Evolutionary conservation across 257 asterid species (phyloP), one percentile per base, ranked within the genome.

Genomic region (Solanum lycopersicoides): DNA sequence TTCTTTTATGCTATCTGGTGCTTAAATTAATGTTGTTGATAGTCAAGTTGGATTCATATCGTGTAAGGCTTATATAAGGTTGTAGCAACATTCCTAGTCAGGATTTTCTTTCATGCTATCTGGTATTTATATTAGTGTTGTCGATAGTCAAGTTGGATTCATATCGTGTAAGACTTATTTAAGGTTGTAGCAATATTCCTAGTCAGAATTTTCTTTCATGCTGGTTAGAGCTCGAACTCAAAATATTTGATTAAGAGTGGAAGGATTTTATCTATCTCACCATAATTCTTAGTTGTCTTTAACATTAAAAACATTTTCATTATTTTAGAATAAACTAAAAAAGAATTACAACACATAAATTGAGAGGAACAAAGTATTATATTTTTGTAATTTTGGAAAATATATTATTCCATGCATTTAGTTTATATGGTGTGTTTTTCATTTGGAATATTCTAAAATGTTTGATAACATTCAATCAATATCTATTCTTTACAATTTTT

Each of bases 211-310:
- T 13, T 6, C 7, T 28, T 28, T 6, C 6, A 32, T 69, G 21
- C 1, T 50, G 16, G 1, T 32, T 2, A 32, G 3, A 7, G 6
- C 0, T 69, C 42, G 1, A 69, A 30, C 6, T 7, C 0, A 12
- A 69, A 8, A 69, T 1, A 14, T 69, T 1, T 32, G 0, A 32
- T 7, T 3, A 7, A 69, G 4, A 9, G 0, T 69, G 3, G 1
- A 8, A 16, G 3, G 4, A 30, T 7, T 0, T 13, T 15, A 69
- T 69, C n/a, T 35, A 7, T 16, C 42, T 32, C 7, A 2, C 20
- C 12, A 32, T 6, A 32, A 68, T 3, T 65, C 6, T 68, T 7
- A 2, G 15, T 7, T 3, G 12, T 69, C 5, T 4, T 28, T 47
- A 14, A 14, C 56, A 50, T 50, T 50, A 50, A 20, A 14, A 14